Conservation (phyloP, 2,329 filamentous ascomycete species). For the Alternaria solani region DNA sequence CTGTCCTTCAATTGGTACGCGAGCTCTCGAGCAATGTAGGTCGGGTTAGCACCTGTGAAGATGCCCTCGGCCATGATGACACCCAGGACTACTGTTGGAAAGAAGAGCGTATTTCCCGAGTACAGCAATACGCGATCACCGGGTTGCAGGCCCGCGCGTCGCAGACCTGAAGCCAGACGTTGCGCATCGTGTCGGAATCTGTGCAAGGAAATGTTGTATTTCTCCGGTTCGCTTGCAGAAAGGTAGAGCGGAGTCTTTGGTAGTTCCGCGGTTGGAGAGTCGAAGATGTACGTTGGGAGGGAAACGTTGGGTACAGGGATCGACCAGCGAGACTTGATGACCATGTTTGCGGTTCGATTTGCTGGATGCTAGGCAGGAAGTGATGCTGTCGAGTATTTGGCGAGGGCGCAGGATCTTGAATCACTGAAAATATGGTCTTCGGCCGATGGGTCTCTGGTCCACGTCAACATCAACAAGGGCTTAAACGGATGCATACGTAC, state of each 20-base stretch:
- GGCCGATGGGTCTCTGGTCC: background rate
- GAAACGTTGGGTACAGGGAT: conserved; percentile 57
- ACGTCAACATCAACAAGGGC: background rate
- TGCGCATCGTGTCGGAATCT: conserved; percentile 75
- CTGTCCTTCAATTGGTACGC: conserved; percentile 78
- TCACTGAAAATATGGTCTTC: background rate
- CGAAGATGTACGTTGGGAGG: conserved; percentile 60
- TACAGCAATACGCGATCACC: conserved; percentile 77
- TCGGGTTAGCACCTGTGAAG: conserved; percentile 78
- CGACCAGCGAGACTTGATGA: conserved; percentile 60
- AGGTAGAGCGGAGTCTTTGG: conserved; percentile 62
- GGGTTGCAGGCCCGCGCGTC: conserved; percentile 67
- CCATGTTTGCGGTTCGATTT: conserved; percentile 51
- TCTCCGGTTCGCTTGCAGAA: conserved; percentile 72
- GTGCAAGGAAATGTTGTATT: conserved; percentile 69
- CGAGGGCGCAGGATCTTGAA: background rate
- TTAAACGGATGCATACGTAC: background rate
- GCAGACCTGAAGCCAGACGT: conserved; percentile 73
- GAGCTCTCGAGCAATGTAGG: conserved; percentile 73
- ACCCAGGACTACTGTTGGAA: conserved; percentile 74
- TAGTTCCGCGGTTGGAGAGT: conserved; percentile 57
- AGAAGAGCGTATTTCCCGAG: conserved; percentile 77
- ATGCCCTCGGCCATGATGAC: conserved; percentile 79
- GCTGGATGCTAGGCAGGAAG: background rate
- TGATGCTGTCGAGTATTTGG: background rate